Evolutionary conservation across 768 basidiomycete species (phyloP), one percentile per base, ranked within the genome.

Genomic region (Trametes maxima): DNA sequence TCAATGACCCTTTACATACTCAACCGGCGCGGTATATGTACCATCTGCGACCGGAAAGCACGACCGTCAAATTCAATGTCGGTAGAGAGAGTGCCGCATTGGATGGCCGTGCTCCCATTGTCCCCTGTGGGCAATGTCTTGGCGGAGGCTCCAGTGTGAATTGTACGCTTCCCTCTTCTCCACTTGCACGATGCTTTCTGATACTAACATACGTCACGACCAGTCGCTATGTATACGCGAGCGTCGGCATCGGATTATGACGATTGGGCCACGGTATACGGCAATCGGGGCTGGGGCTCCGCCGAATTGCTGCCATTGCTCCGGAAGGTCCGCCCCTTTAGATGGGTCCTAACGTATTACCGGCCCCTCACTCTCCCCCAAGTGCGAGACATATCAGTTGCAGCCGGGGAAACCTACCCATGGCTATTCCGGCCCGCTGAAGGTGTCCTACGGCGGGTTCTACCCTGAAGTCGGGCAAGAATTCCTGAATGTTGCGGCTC

Each of bases 111-210:
- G 64, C 72, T 7, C 65, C 74, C 3, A 44, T 82, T 33, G 75
- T 84, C 7, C 75, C 76, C 0, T 68, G 73, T n/a, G 85, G 81
- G 0, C 75, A 80, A 54, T 79, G 77, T 37, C 65, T 88, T 5
- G 86, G 87, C 1, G 87, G 87, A 4, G 86, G 85, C 0, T 85
- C 84, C 0, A 72, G 74, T 48, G 78, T 87, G 14, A 89, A 88
- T 63, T 84, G 85, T 85, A 52, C 3, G 68, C 46, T 14, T 19
- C 17, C 13, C 11, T 13, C 22, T 11, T 3, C 4, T 14, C 6
- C 5, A 12, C 14, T 25, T 14, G 5, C 11, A 36, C 5, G n/a
- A 13, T 40, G 21, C 54, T 5, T 3, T 12, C 35, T 21, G 3
- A 35, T 3, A 19, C n/a, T n/a, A n/a, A n/a, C n/a, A n/a, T n/a